Conservation (phyloP, 164 flowering plant species). For the Saururus chinensis region DNA sequence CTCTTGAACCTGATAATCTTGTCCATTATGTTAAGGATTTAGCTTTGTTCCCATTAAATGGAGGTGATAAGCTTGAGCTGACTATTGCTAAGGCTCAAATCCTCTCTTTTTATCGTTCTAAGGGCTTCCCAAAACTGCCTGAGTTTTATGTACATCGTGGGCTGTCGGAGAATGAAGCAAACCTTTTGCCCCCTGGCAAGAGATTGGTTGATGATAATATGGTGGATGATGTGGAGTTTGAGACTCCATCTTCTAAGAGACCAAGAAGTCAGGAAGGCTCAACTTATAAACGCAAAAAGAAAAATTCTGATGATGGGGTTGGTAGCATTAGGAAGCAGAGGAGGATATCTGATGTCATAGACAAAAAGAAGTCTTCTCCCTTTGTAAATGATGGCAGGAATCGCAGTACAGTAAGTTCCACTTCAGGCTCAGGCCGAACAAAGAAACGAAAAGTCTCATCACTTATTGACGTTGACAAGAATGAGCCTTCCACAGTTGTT, state of each 20-base stretch:
- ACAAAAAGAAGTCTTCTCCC: not conserved
- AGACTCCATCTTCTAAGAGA: conserved; percentile 5
- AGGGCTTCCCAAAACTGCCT: conserved; percentile 45
- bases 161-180: conserved; percentile 23
- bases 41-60: conserved; percentile 27
- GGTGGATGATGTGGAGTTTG: conserved; percentile 3
- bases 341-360: conserved; percentile 11
- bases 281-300: conserved; percentile 12
- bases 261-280: conserved; percentile 6
- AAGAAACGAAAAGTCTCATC: conserved; percentile 10
- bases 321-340: conserved; percentile 16
- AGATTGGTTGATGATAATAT: conserved; percentile 1
- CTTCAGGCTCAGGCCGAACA: conserved; percentile 10
- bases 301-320: conserved; percentile 6
- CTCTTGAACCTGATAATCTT: conserved; percentile 51
- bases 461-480: conserved; percentile 9
- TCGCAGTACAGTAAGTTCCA: conserved; percentile 13
- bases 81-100: conserved; percentile 40
- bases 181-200: conserved; percentile 1
- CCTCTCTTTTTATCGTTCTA: conserved; percentile 45
- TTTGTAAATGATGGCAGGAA: conserved; percentile 16
- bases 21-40: conserved; percentile 28
- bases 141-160: conserved; percentile 26
- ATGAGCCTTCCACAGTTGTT: conserved; percentile 27
- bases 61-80: conserved; percentile 36